Percentiles rank a stretch among this genome's conserved stretches.
phyloP scores from a whole-genome alignment of 768 basidiomycete genomes.

The Rickenella mellea region DNA sequence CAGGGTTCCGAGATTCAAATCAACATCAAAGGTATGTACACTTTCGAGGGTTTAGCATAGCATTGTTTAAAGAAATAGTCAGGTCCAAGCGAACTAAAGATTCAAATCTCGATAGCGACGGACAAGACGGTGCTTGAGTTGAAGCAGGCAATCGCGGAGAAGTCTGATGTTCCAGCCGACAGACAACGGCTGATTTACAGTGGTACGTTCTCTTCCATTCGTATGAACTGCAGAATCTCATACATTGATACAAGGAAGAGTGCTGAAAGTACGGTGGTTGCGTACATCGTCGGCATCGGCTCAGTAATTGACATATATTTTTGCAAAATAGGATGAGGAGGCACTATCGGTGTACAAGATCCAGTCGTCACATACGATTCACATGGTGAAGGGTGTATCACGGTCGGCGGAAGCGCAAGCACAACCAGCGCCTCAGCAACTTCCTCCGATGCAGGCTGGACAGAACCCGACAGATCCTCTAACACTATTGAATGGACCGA shows the following conservation, averaged over 20 bases:
- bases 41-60: background rate
- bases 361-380: constrained; percentile 77
- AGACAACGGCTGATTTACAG: constrained; percentile 90
- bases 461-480: constrained; percentile 84
- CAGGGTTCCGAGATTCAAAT: constrained; percentile 63
- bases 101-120: constrained; percentile 72
- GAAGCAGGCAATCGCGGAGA: constrained; percentile 80
- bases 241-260: constrained; percentile 38
- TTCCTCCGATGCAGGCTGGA: constrained; percentile 86
- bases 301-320: constrained; percentile 3
- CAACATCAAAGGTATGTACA: constrained; percentile 53
- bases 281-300: background rate
- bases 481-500: constrained; percentile 69
- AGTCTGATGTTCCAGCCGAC: constrained; percentile 80
- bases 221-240: background rate
- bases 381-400: constrained; percentile 85
- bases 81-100: constrained; percentile 91
- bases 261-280: constrained; percentile 47
- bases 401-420: constrained; percentile 20
- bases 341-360: constrained; percentile 80
- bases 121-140: constrained; percentile 86
- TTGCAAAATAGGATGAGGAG: constrained; percentile 63
- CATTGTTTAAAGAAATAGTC: background rate
- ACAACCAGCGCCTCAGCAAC: constrained; percentile 34
- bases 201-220: constrained; percentile 34